Percentiles rank a stretch among this genome's conserved stretches.
phyloP scores from a whole-genome alignment of 2,329 filamentous ascomycete genomes.

The Trichoderma atrobrunneum region DNA sequence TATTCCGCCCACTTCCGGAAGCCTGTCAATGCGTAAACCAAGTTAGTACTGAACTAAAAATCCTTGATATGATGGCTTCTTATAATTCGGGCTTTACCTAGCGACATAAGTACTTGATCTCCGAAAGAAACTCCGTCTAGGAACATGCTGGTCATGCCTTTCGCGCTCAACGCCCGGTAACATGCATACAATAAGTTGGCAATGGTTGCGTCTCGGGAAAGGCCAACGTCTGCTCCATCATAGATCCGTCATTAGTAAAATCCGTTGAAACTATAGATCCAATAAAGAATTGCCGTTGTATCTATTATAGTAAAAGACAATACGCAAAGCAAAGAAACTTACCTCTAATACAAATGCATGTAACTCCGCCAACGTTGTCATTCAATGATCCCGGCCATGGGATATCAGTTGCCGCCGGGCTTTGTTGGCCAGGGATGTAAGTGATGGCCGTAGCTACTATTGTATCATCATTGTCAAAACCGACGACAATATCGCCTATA shows the following conservation, averaged over 20 bases:
- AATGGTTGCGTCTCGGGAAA: slow-evolving; percentile 48
- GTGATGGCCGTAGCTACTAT: slow-evolving; percentile 55
- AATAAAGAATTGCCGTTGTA: not conserved
- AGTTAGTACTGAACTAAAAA: not conserved
- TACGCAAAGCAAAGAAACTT: slow-evolving; percentile 26
- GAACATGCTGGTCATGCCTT: slow-evolving; percentile 54
- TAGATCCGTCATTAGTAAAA: not conserved
- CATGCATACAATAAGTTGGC: slow-evolving; percentile 54
- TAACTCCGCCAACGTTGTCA: slow-evolving; percentile 53
- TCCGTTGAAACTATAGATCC: not conserved
- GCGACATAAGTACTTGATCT: slow-evolving; percentile 48
- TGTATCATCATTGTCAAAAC: slow-evolving; percentile 43
- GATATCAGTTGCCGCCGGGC: slow-evolving; percentile 48
- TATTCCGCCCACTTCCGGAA: slow-evolving; percentile 59
- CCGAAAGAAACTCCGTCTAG: slow-evolving; percentile 54
- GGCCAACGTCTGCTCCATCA: slow-evolving; percentile 35
- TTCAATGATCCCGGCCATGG: slow-evolving; percentile 55
- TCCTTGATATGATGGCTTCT: not conserved
- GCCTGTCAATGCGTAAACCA: slow-evolving; percentile 37
- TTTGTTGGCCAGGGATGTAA: slow-evolving; percentile 48
- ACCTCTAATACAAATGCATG: slow-evolving; percentile 60
- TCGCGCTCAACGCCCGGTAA: slow-evolving; percentile 44
- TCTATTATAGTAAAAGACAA: not conserved
- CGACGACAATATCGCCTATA: slow-evolving; percentile 54
- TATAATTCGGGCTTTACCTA: slow-evolving; percentile 44